These are phyloP conservation scores for Backusella circina DNA, from an alignment of 192 early-diverging fungal genomes.

Conservation along the genomic window DNA sequence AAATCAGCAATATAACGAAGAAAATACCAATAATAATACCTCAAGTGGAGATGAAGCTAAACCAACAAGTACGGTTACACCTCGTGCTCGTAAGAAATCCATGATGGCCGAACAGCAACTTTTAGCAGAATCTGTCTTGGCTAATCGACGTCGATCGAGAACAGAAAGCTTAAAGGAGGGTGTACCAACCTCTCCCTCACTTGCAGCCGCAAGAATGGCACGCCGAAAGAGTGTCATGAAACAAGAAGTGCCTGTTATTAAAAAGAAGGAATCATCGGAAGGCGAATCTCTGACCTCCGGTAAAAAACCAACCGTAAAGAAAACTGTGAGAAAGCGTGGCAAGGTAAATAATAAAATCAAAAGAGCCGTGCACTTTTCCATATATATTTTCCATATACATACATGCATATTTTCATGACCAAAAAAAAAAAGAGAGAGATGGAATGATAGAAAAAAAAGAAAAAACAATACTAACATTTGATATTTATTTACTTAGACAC, in stretches of 20 bases:
- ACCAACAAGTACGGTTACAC: not conserved
- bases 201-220: conserved; percentile 7
- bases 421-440: not conserved
- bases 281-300: not conserved
- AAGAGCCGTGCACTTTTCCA: not conserved
- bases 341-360: conserved; percentile 18
- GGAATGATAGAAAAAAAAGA: not conserved
- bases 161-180: conserved; percentile 30
- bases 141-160: conserved; percentile 12
- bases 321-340: conserved; percentile 23
- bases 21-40: not conserved
- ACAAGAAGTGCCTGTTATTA: not conserved
- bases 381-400: not conserved
- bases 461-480: not conserved
- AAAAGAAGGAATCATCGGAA: not conserved
- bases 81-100: not conserved
- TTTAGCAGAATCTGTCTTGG: not conserved
- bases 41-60: not conserved
- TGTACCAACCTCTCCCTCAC: conserved; percentile 17
- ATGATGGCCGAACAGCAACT: not conserved
- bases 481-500: conserved; percentile 13
- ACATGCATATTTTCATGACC: not conserved
- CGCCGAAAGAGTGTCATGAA: conserved; percentile 6
- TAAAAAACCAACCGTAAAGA: not conserved
- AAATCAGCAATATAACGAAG: not conserved